Base-by-base conservation (phyloP, 2,329 filamentous ascomycete genomes). In the Hymenoscyphus fraxineus region DNA sequence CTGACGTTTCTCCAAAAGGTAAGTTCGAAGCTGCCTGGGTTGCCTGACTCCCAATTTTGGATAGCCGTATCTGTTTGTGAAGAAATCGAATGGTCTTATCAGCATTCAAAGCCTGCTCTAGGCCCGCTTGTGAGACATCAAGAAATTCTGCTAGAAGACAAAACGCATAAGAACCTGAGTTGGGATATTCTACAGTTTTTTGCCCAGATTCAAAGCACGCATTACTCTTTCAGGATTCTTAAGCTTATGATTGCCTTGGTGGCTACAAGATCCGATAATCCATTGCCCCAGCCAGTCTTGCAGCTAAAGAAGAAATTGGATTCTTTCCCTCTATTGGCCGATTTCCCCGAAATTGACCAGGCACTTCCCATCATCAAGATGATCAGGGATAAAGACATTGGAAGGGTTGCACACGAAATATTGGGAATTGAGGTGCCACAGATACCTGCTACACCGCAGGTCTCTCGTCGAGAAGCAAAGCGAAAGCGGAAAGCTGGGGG, bases 161-260 rank as follows among this genome's bases (percentile, higher is more conserved):
- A 31, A 39, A n/a, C 19, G 2, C 54, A 54, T 7, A 59, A 57
- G 13, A 61, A 64, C 31, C 67, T 72, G 35, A 68, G 61, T n/a
- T 76, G 75, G 75, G 73, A 76, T 47, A 60, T 69, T 9, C 63
- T 76, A 35, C 75, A 76, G 32, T 69, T 73, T 32, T 65, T 70
- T 15, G 71, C 73, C 56, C 73, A 75, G 58, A 61, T 75, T 19
- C 71, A 76, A 60, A 72, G 70, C 16, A 74, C 72, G 2, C 70
- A 68, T 41, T 75, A 76, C 63, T 75, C 74, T 9, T 72, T 75
- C 57, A 71, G 74, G 32, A 73, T 76, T 16, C 65, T 76, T 9
- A 70, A 71, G 54, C 74, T 76, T 55, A 68, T 75, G 6, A 56
- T 67, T 19, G 58, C n/a, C n/a, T 47, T 75, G 40, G 55, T 72